Conservation (phyloP, 345 rosid species). For the Eucalyptus marginata region DNA sequence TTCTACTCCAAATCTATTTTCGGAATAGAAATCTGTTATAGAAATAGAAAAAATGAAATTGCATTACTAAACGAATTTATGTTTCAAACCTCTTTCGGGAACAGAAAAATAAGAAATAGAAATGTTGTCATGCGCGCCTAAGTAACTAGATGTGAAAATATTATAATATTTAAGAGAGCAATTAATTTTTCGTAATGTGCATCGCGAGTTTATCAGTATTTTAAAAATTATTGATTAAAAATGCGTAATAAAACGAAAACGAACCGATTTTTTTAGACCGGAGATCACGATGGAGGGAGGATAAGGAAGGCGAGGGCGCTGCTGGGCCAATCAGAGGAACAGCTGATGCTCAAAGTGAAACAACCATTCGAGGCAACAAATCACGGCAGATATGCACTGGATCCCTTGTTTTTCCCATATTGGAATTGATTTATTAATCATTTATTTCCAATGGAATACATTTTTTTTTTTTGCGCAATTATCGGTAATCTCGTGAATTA, state of each 20-base stretch:
- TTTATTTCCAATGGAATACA: neutral
- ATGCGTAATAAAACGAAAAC: no score
- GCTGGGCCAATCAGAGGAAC: neutral
- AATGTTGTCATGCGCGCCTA: no score
- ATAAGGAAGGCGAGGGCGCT: neutral
- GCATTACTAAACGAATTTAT: no score
- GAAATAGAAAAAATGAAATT: no score
- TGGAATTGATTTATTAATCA: neutral
- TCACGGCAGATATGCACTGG: neutral
- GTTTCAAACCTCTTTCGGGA: fast-evolving
- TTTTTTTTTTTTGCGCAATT: neutral
- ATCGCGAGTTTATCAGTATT: neutral
- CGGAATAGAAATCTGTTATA: fast-evolving
- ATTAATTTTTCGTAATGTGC: fast-evolving
- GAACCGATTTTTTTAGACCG: no score
- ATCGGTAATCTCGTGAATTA: neutral
- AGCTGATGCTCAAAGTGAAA: neutral
- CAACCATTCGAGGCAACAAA: neutral
- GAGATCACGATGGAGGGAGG: neutral
- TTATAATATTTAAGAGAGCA: neutral
- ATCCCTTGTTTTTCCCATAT: fast-evolving
- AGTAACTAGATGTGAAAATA: neutral
- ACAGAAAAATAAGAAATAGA: fast-evolving
- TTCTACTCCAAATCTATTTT: no score
- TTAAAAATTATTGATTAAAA: neutral